Evolutionary conservation across 2,329 filamentous ascomycete species (phyloP).

Genomic region (Macroventuria anomochaeta): DNA sequence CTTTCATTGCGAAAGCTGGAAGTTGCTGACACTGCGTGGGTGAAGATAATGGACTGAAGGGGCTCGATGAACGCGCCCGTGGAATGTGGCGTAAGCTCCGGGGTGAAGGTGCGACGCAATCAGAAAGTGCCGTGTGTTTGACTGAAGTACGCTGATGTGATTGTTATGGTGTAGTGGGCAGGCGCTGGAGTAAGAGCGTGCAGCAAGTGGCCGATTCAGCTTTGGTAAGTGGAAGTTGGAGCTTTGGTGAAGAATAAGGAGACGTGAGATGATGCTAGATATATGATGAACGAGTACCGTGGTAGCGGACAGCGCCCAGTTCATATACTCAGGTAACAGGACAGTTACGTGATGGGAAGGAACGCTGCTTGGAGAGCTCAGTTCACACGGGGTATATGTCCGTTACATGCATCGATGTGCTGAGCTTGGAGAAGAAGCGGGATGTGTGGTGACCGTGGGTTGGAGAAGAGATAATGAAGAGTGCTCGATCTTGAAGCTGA

Average conservation of each 20-base stretch:
- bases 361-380: not conserved
- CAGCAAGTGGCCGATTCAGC: no score
- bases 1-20: slow-evolving; percentile 40
- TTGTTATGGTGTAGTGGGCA: no score
- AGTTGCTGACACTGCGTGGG: no score
- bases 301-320: not conserved
- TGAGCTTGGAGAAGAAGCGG: not conserved
- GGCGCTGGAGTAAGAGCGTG: no score
- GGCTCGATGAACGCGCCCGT: no score
- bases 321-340: slow-evolving; percentile 1
- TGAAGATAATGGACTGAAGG: no score
- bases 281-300: not conserved
- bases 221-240: no score
- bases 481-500: not conserved
- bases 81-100: no score
- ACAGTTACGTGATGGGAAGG: not conserved
- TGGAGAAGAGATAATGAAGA: not conserved
- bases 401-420: not conserved
- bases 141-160: not conserved
- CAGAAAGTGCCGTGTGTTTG: not conserved
- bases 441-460: not conserved
- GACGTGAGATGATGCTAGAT: not conserved
- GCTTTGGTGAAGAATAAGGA: not conserved
- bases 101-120: no score
- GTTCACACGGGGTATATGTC: not conserved